Conservation (phyloP, 192 early-diverging fungal genomes). For the Dissophora ornata region DNA sequence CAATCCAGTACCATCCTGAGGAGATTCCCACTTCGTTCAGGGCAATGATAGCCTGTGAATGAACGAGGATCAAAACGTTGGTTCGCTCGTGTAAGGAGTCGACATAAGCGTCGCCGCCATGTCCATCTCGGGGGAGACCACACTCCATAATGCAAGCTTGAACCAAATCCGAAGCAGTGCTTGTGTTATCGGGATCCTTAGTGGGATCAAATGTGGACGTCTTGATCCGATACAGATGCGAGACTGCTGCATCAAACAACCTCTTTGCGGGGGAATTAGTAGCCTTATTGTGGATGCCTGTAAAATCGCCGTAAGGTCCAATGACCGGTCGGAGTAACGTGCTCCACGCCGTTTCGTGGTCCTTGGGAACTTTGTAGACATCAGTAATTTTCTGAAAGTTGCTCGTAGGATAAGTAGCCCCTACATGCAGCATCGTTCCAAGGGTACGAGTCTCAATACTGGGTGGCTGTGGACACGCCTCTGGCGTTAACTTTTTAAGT, state of each 20-base stretch:
- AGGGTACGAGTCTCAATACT: no score
- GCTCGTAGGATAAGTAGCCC: no score
- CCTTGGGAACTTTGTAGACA: no score
- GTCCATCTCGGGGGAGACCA: conserved; percentile 37
- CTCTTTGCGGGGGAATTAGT: conserved; percentile 17
- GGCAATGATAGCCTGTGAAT: not conserved
- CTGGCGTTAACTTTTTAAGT: no score
- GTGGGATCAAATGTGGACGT: not conserved
- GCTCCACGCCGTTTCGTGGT: not conserved
- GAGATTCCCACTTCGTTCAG: conserved; percentile 1
- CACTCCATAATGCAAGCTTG: conserved; percentile 44
- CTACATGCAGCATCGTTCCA: no score
- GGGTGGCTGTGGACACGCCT: no score
- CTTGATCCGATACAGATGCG: conserved; percentile 40
- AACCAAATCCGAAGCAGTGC: conserved; percentile 15
- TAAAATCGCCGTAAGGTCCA: no score
- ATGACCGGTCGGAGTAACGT: no score
- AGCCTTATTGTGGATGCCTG: not conserved
- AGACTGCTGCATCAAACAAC: conserved; percentile 44
- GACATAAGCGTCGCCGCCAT: conserved; percentile 21
- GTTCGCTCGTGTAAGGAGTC: conserved; percentile 34
- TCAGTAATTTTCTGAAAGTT: no score
- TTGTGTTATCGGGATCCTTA: not conserved
- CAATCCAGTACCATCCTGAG: conserved; percentile 51
- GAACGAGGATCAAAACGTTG: conserved; percentile 12